A percentile compares a stretch with the other conserved stretches of the same genome.
phyloP scores from a whole-genome alignment of 768 basidiomycete genomes.

The Naganishia vishniacii region DNA sequence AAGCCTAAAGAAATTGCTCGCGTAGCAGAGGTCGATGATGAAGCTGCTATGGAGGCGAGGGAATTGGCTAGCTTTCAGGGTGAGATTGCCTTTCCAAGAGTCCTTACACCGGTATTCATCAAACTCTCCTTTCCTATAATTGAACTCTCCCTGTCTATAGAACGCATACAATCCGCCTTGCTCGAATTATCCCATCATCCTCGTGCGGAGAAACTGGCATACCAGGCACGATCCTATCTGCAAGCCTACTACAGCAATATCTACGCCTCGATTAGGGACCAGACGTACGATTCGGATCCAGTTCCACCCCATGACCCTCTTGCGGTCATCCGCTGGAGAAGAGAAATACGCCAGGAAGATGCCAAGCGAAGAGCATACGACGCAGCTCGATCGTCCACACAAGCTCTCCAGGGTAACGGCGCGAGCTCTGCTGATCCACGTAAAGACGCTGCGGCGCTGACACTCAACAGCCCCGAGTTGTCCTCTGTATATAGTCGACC shows the following conservation, averaged over 20 bases:
- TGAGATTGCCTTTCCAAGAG: neutral
- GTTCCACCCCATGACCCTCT: constrained; percentile 21
- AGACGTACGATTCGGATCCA: neutral
- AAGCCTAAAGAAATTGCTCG: neutral
- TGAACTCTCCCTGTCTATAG: neutral
- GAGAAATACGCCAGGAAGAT: constrained; percentile 22
- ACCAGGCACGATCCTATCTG: constrained; percentile 25
- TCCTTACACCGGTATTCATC: neutral
- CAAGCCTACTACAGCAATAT: constrained; percentile 28
- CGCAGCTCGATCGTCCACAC: neutral
- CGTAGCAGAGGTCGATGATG: neutral
- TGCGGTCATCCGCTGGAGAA: constrained; percentile 27
- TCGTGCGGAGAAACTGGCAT: constrained; percentile 17
- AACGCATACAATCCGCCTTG: constrained; percentile 19
- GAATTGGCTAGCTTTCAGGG: constrained; percentile 11
- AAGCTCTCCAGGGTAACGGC: neutral
- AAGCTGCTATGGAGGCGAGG: neutral
- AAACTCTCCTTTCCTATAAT: neutral
- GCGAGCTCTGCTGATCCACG: neutral
- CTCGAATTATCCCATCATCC: constrained; percentile 24
- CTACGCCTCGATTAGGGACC: constrained; percentile 16
- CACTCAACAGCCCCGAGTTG: constrained; percentile 14
- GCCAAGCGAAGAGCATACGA: constrained; percentile 18
- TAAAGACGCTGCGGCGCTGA: neutral
- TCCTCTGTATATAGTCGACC: neutral